Percentiles rank a stretch among this genome's conserved stretches.
phyloP scores from a whole-genome alignment of 2,329 filamentous ascomycete genomes.

The Fusarium odoratissimum region DNA sequence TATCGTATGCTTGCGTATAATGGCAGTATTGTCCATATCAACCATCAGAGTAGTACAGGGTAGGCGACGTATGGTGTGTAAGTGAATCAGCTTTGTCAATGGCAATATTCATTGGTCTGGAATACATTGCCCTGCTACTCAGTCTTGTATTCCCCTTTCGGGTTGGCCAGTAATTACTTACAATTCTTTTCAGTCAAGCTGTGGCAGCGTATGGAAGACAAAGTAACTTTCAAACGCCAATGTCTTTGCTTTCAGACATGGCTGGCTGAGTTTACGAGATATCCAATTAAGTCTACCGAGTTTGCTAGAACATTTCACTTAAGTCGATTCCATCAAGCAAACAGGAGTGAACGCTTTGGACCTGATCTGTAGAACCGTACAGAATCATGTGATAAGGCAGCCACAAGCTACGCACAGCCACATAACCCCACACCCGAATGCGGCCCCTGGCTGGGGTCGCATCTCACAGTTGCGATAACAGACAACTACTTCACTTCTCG shows the following conservation, averaged over 20 bases:
- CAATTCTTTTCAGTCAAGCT: not conserved
- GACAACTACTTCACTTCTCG: constrained; percentile 27
- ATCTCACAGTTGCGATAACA: constrained; percentile 38
- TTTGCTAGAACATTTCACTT: not conserved
- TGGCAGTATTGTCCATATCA: too few relatives aligned
- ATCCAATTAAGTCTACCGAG: not conserved
- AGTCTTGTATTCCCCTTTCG: too few relatives aligned
- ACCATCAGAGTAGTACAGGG: not conserved
- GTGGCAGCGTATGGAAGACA: too few relatives aligned
- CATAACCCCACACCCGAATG: constrained; percentile 41
- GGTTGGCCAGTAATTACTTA: not conserved
- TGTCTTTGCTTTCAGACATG: constrained; percentile 3
- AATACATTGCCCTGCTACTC: not conserved
- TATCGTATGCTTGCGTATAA: not conserved
- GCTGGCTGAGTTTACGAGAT: not conserved
- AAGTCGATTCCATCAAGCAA: not conserved
- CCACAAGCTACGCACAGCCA: constrained; percentile 38
- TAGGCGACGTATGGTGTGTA: not conserved
- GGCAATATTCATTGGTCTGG: not conserved
- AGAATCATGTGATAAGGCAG: constrained; percentile 30
- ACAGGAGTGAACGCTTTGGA: not conserved
- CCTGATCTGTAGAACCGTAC: not conserved
- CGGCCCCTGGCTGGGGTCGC: constrained; percentile 39
- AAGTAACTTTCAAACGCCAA: not conserved
- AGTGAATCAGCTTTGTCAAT: not conserved